A percentile compares a stretch with the other conserved stretches of the same genome.
Evolutionary conservation across 2,329 filamentous ascomycete species (phyloP).

Genomic region (Apiospora aurea): DNA sequence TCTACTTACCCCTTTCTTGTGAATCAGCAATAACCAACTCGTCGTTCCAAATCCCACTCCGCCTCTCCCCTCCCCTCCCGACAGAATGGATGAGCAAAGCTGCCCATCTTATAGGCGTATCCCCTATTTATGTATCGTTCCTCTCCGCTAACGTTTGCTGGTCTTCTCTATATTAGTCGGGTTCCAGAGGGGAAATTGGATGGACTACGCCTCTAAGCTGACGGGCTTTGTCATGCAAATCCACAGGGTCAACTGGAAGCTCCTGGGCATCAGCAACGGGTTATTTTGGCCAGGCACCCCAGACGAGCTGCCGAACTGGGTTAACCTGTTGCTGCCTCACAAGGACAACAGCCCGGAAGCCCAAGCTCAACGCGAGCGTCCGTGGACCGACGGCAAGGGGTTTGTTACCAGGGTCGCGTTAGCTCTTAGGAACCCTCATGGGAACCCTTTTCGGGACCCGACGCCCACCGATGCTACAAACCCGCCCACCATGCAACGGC

Average conservation of each 20-base stretch:
- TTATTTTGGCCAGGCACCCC: not conserved
- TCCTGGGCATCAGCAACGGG: not conserved
- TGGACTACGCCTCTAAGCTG: not conserved
- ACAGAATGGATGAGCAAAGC: not conserved
- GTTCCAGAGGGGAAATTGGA: not conserved
- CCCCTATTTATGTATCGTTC: no score
- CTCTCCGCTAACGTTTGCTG: not conserved
- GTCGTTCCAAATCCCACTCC: no score
- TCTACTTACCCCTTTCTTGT: not conserved
- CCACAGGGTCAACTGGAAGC: not conserved
- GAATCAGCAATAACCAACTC: not conserved
- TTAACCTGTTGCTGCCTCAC: not conserved
- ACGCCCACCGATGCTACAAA: not conserved
- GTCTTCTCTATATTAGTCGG: not conserved
- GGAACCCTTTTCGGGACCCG: not conserved
- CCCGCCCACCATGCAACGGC: not conserved
- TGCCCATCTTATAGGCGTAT: not conserved
- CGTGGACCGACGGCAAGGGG: not conserved
- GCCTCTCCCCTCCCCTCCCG: no score
- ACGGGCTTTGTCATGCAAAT: not conserved
- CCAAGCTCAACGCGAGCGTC: not conserved
- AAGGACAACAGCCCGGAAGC: not conserved
- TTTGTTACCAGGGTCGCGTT: no score
- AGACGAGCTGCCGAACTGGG: not conserved
- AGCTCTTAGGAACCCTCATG: not conserved